Evolutionary conservation across 2,329 filamentous ascomycete species (phyloP).

Genomic region (Bipolaris victoriae): DNA sequence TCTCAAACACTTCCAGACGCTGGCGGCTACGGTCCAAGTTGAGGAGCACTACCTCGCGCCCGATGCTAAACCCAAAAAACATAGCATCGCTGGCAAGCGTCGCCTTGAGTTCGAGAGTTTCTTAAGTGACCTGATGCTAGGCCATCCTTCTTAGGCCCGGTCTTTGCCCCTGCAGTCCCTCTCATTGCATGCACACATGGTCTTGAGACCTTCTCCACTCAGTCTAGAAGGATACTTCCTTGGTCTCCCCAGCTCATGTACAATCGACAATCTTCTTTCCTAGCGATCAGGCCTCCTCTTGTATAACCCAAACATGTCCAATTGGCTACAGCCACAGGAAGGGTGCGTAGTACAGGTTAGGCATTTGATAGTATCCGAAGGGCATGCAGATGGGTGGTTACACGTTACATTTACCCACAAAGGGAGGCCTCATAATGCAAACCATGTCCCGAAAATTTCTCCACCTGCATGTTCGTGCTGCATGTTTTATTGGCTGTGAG

Average conservation of each 20-base stretch:
- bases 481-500: not conserved
- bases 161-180: not conserved
- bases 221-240: not conserved
- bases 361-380: not conserved
- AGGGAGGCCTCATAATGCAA: not conserved
- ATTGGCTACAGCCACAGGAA: not conserved
- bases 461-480: not conserved
- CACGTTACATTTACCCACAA: not conserved
- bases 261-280: not conserved
- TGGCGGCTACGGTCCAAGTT: constrained; percentile 30
- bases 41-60: constrained; percentile 36
- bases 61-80: constrained; percentile 30
- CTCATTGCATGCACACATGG: not conserved
- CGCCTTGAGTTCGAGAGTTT: constrained; percentile 42
- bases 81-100: constrained; percentile 35
- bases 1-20: constrained; percentile 29
- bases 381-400: not conserved
- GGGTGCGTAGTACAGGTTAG: not conserved
- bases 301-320: not conserved
- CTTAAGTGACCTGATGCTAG: constrained; percentile 21
- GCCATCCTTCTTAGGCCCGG: constrained; percentile 20
- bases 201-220: not conserved
- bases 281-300: not conserved
- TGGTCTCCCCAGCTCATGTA: not conserved
- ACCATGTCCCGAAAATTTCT: not conserved